Conservation (phyloP, 2,329 filamentous ascomycete species). For the Nemania abortiva region DNA sequence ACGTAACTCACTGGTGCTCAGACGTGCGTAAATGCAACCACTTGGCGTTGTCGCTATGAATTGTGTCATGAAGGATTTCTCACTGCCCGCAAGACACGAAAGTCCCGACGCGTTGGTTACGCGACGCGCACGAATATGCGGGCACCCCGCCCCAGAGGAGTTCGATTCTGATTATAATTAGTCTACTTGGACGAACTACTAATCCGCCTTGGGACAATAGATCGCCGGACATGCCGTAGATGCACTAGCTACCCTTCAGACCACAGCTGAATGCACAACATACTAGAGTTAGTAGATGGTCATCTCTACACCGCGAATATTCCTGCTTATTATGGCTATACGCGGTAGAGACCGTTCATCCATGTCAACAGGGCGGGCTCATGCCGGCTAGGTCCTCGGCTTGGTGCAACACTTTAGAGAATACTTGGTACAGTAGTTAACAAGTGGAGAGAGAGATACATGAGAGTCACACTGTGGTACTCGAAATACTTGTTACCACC, state of each 20-base stretch:
- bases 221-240: conserved; percentile 20
- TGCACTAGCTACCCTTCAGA: conserved; percentile 11
- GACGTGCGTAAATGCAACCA: conserved; percentile 32
- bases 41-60: conserved; percentile 40
- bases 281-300: neutral
- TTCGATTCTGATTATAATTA: conserved; percentile 33
- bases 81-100: conserved; percentile 31
- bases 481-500: conserved; percentile 10
- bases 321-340: neutral
- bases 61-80: neutral
- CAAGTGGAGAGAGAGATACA: conserved; percentile 15
- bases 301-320: neutral
- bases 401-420: conserved; percentile 1
- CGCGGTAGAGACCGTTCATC: neutral
- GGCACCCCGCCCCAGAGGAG: conserved; percentile 19
- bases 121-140: conserved; percentile 38
- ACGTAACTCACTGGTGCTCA: conserved; percentile 20
- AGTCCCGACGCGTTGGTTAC: conserved; percentile 42
- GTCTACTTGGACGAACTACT: conserved; percentile 27
- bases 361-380: conserved; percentile 10
- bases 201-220: conserved; percentile 29
- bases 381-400: conserved; percentile 13
- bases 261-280: conserved; percentile 3
- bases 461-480: conserved; percentile 15
- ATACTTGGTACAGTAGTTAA: neutral